Evolutionary conservation across 2,329 filamentous ascomycete species (phyloP).

Genomic region (Aureobasidium subglaciale): DNA sequence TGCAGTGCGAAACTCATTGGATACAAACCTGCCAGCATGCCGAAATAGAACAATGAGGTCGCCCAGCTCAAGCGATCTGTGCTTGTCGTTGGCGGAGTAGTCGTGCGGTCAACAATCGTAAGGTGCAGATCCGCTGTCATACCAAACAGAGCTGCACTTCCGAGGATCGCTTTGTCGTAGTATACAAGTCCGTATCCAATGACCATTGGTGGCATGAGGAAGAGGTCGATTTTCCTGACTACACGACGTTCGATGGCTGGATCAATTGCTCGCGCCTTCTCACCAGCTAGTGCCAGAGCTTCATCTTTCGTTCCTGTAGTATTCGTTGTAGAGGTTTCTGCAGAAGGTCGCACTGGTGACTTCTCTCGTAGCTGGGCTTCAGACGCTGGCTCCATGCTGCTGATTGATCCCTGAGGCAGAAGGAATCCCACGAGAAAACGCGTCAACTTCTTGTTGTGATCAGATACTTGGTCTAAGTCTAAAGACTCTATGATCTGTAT

Average conservation of each 20-base stretch:
- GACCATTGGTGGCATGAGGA: conserved; percentile 60
- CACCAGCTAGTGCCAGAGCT: conserved; percentile 54
- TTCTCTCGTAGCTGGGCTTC: background rate
- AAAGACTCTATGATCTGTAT: too few species aligned
- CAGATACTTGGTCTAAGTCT: too few species aligned
- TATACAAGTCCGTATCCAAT: conserved; percentile 61
- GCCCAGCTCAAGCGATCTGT: conserved; percentile 68
- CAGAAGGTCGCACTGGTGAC: background rate
- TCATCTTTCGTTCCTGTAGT: conserved; percentile 42
- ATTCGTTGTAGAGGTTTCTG: background rate
- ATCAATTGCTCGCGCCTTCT: conserved; percentile 49
- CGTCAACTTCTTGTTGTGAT: too few species aligned
- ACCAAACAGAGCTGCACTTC: conserved; percentile 65
- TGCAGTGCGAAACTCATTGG: conserved; percentile 67
- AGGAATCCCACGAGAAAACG: too few species aligned
- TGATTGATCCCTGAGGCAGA: background rate
- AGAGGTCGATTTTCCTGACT: conserved; percentile 59
- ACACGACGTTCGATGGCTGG: conserved; percentile 49
- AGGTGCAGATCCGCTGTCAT: conserved; percentile 65
- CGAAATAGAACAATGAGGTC: conserved; percentile 73
- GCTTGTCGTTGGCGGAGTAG: conserved; percentile 51
- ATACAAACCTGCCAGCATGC: conserved; percentile 67
- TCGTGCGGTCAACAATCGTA: conserved; percentile 44
- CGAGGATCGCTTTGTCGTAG: conserved; percentile 66
- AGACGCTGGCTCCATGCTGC: background rate